These are phyloP conservation scores for Aspergillus piperis DNA, from an alignment of 2,329 filamentous ascomycete genomes.

Conservation along the genomic window DNA sequence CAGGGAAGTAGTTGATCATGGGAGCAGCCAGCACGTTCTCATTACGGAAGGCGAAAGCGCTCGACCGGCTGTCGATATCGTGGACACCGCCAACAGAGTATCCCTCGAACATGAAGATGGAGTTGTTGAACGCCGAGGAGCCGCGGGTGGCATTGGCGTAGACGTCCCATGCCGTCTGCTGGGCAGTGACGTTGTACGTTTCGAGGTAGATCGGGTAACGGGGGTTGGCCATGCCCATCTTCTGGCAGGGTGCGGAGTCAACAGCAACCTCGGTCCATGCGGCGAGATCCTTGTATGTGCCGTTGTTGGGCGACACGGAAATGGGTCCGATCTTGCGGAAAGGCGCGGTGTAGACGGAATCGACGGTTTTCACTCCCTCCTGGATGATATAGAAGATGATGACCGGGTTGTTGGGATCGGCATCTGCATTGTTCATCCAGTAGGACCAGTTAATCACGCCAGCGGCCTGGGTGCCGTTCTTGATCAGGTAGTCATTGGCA, in stretches of 20 bases:
- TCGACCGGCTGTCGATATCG: slow-evolving; percentile 35
- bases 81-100: slow-evolving; percentile 53
- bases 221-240: slow-evolving; percentile 43
- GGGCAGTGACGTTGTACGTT: slow-evolving; percentile 41
- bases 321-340: slow-evolving; percentile 49
- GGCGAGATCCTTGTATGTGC: slow-evolving; percentile 51
- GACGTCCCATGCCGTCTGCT: slow-evolving; percentile 40
- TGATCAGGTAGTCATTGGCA: slow-evolving; percentile 50
- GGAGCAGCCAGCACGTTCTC: slow-evolving; percentile 46
- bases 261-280: slow-evolving; percentile 46
- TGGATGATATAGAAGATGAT: slow-evolving; percentile 36
- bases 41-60: slow-evolving; percentile 51
- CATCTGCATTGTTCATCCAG: slow-evolving; percentile 28
- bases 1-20: slow-evolving; percentile 34
- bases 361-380: slow-evolving; percentile 42
- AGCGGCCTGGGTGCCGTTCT: slow-evolving; percentile 46
- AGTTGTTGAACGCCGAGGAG: slow-evolving; percentile 38
- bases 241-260: slow-evolving; percentile 45
- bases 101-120: slow-evolving; percentile 59
- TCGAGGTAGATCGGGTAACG: slow-evolving; percentile 50
- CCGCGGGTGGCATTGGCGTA: slow-evolving; percentile 38
- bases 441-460: slow-evolving; percentile 53
- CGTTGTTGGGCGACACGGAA: slow-evolving; percentile 31
- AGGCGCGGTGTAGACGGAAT: slow-evolving; percentile 44
- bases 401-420: slow-evolving; percentile 31